Percentiles rank a stretch among this genome's conserved stretches.
These are phyloP conservation scores for Cercospora canescens DNA, from an alignment of 2,329 filamentous ascomycete species.

Conservation along the genomic window DNA sequence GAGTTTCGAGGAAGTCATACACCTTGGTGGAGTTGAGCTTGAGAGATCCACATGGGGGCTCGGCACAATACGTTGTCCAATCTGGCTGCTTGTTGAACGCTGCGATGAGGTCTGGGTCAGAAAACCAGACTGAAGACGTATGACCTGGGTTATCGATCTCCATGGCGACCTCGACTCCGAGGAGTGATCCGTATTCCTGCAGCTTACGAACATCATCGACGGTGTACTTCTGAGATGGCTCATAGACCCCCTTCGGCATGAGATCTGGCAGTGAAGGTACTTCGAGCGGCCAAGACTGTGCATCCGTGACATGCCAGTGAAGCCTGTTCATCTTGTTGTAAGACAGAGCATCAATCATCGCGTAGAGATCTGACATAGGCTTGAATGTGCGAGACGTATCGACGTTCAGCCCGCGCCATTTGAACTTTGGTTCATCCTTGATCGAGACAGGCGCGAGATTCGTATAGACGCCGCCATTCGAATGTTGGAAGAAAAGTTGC, in stretches of 20 bases:
- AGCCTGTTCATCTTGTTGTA: conserved; percentile 83
- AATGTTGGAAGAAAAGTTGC: conserved; percentile 77
- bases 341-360: conserved; percentile 72
- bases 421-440: conserved; percentile 70
- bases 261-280: conserved; percentile 74
- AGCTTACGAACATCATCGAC: conserved; percentile 64
- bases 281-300: conserved; percentile 82
- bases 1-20: conserved; percentile 67
- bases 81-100: conserved; percentile 58
- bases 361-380: conserved; percentile 65
- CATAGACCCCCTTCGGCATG: conserved; percentile 72
- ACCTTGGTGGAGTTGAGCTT: conserved; percentile 74
- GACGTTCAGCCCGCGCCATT: conserved; percentile 76
- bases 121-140: conserved; percentile 65
- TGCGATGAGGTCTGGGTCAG: conserved; percentile 70
- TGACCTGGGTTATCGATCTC: conserved; percentile 84
- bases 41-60: conserved; percentile 63
- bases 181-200: conserved; percentile 67
- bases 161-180: conserved; percentile 70
- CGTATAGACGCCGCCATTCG: conserved; percentile 63
- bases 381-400: conserved; percentile 76
- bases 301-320: conserved; percentile 79
- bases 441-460: conserved; percentile 69
- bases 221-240: conserved; percentile 65
- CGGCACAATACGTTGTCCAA: conserved; percentile 55